A percentile compares a stretch with the other conserved stretches of the same genome.
These are phyloP conservation scores for Diaporthe humulicola DNA, from an alignment of 2,329 filamentous ascomycete genomes.

Conservation along the genomic window DNA sequence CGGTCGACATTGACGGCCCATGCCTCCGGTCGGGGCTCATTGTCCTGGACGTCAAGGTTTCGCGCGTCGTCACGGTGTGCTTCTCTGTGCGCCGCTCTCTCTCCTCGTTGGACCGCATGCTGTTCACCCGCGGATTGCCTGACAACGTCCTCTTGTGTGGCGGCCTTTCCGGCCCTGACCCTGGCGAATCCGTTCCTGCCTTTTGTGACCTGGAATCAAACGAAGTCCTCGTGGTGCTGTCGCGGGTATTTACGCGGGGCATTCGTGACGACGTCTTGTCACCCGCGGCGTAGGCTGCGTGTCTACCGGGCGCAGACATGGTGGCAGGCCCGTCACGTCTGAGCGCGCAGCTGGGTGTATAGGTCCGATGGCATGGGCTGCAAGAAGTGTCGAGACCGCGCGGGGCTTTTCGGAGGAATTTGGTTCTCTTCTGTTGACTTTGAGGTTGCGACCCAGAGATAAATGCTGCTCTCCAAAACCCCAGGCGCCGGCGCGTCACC, in stretches of 20 bases:
- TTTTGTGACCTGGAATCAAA: conserved; percentile 52
- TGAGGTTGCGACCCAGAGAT: conserved; percentile 26
- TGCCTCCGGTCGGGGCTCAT: conserved; percentile 68
- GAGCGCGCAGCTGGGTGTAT: conserved; percentile 33
- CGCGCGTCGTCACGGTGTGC: conserved; percentile 70
- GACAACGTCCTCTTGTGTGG: conserved; percentile 71
- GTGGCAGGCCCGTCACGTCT: conserved; percentile 45
- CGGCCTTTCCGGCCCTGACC: conserved; percentile 32
- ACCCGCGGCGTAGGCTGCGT: conserved; percentile 36
- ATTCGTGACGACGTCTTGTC: conserved; percentile 37
- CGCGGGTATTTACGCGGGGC: conserved; percentile 47
- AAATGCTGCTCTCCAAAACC: conserved; percentile 1
- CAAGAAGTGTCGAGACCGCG: not conserved
- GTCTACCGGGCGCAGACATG: conserved; percentile 46
- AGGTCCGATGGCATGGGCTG: conserved; percentile 26
- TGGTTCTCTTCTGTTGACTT: conserved; percentile 30
- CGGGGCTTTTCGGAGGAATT: not conserved
- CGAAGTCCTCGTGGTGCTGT: conserved; percentile 50
- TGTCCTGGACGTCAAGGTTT: conserved; percentile 71
- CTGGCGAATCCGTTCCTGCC: conserved; percentile 41
- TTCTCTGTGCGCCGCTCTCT: conserved; percentile 70
- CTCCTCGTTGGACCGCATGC: conserved; percentile 63
- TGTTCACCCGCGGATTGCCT: conserved; percentile 65
- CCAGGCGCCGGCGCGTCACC: conserved; percentile 33
- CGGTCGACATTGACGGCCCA: conserved; percentile 50